These are phyloP conservation scores for Aspergillus egyptiacus DNA, from an alignment of 495 filamentous ascomycete species.

Conservation along the genomic window DNA sequence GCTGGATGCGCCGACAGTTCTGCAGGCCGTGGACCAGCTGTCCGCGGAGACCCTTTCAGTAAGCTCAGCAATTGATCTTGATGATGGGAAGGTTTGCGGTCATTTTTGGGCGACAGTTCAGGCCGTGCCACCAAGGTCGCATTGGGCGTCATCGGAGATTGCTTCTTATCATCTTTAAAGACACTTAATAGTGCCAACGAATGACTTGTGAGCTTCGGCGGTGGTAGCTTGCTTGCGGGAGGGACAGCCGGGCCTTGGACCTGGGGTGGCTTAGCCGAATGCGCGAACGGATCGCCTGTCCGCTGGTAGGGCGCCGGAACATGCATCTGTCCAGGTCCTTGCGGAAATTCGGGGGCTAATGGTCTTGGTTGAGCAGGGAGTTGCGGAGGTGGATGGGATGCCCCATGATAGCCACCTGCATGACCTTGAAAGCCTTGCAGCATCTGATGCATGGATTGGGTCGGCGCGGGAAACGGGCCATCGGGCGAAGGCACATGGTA, in stretches of 20 bases:
- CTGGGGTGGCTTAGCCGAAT: slow-evolving; percentile 33
- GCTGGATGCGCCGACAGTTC: slow-evolving; percentile 33
- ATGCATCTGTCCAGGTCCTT: slow-evolving; percentile 16
- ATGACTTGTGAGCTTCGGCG: slow-evolving; percentile 59
- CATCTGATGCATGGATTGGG: slow-evolving; percentile 6
- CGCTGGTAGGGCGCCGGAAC: slow-evolving; percentile 45
- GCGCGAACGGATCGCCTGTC: slow-evolving; percentile 48
- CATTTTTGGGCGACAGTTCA: slow-evolving; percentile 12
- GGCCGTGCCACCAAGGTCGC: slow-evolving; percentile 27
- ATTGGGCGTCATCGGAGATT: slow-evolving; percentile 27
- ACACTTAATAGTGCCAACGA: slow-evolving; percentile 57
- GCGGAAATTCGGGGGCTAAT: slow-evolving; percentile 13
- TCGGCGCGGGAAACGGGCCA: slow-evolving; percentile 4
- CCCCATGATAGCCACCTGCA: slow-evolving; percentile 11
- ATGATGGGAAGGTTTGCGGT: slow-evolving; percentile 32
- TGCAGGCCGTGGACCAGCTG: slow-evolving; percentile 22
- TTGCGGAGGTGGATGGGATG: slow-evolving; percentile 16
- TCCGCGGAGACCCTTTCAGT: slow-evolving; percentile 26
- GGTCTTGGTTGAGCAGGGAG: slow-evolving; percentile 9
- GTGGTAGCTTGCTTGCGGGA: slow-evolving; percentile 51
- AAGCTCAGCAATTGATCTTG: slow-evolving; percentile 37
- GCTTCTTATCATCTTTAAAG: slow-evolving; percentile 48
- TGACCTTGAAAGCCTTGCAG: slow-evolving; percentile 15
- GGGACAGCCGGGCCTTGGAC: slow-evolving; percentile 44
- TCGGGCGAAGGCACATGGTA: slow-evolving; percentile 14